Conservation (phyloP, 345 rosid genomes). For the Anacardium occidentale region DNA sequence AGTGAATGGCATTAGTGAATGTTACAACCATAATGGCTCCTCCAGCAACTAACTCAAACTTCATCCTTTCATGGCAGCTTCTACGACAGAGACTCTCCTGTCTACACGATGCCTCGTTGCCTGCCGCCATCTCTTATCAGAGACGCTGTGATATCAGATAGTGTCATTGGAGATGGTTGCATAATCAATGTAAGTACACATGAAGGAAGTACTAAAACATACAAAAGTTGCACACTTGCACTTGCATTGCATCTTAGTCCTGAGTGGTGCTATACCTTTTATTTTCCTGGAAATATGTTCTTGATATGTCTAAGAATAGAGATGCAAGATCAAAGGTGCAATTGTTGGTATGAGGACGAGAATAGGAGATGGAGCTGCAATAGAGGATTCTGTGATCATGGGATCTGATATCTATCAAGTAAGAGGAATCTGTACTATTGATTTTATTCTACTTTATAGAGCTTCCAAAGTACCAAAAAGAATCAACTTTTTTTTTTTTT, state of each 20-base stretch:
- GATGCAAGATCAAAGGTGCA: slow-evolving; percentile 70
- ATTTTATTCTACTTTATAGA: neutral
- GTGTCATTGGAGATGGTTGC: slow-evolving; percentile 82
- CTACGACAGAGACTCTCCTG: slow-evolving; percentile 49
- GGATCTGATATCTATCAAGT: slow-evolving; percentile 80
- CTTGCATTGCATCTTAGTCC: slow-evolving; percentile 8
- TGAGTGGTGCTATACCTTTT: slow-evolving; percentile 5
- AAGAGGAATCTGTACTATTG: slow-evolving; percentile 13
- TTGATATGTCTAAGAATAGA: slow-evolving; percentile 45
- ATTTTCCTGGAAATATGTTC: slow-evolving; percentile 12
- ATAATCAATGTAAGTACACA: slow-evolving; percentile 54
- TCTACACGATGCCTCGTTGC: slow-evolving; percentile 67
- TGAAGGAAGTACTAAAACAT: neutral
- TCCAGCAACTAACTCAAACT: slow-evolving; percentile 19
- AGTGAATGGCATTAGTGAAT: slow-evolving; percentile 5
- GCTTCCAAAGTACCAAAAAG: neutral
- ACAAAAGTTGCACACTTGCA: neutral
- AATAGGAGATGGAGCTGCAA: slow-evolving; percentile 49
- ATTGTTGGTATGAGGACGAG: slow-evolving; percentile 79
- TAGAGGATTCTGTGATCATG: slow-evolving; percentile 77
- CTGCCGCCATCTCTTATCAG: slow-evolving; percentile 63
- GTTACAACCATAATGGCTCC: neutral
- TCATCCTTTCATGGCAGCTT: slow-evolving; percentile 44
- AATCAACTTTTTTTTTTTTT: neutral
- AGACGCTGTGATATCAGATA: slow-evolving; percentile 55